Conservation (phyloP, 257 asterid species). For the Solanum etuberosum region DNA sequence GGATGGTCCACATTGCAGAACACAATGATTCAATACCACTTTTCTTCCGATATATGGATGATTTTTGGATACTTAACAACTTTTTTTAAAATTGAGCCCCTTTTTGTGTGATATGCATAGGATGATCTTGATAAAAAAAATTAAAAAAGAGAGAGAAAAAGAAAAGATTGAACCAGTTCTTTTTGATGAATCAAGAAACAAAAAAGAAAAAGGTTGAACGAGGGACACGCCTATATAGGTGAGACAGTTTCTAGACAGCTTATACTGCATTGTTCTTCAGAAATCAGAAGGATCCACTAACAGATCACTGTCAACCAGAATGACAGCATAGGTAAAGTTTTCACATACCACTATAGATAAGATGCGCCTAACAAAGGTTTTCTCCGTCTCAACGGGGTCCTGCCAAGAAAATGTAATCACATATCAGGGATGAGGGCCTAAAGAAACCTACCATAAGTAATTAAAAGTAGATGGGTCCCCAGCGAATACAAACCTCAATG, state of each 20-base stretch:
- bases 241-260: neutral
- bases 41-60: neutral
- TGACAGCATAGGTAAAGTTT: neutral
- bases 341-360: conserved; percentile 82
- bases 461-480: neutral
- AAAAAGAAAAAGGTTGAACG: neutral
- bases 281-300: neutral
- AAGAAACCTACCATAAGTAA: neutral
- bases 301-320: neutral
- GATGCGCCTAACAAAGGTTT: conserved; percentile 68
- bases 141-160: neutral
- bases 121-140: neutral
- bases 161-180: neutral
- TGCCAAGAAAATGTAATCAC: conserved; percentile 23
- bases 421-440: conserved; percentile 6
- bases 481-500: conserved; percentile 53
- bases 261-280: neutral
- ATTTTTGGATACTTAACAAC: neutral
- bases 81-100: neutral
- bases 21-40: neutral
- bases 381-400: conserved; percentile 97
- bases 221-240: neutral
- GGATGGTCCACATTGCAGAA: neutral
- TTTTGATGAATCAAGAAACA: neutral
- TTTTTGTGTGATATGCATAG: neutral